Base-by-base conservation (phyloP, 352 stramenopile species). In the Globisporangium heterothallicum region DNA sequence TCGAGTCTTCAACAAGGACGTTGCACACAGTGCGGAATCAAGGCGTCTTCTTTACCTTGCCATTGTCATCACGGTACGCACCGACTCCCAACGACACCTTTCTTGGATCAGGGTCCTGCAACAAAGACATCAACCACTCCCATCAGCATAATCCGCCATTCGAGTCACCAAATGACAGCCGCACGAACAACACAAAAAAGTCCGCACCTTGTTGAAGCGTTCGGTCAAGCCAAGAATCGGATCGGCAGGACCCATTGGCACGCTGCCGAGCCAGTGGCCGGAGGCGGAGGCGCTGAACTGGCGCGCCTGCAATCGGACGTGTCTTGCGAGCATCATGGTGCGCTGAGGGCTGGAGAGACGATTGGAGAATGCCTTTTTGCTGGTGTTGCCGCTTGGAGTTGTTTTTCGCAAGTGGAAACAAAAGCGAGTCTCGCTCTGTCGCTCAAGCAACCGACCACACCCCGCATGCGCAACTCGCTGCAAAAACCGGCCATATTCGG, bases 61-160 rank as follows among this genome's bases (percentile, higher is more conserved):
- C 81, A 42, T 93, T 77, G 59, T 97, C 88, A 59, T 97, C 92
- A 61, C 97, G 87, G 78, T 99, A 99, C 6, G 97, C 97, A 56
- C 97, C 97, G n/a, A 99, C 97, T 45, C 97, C 97, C 22, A 99
- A 72, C 80, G 90, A 96, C 5, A 99, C 89, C 76, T 99, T 99
- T 44, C 83, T 64, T 47, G 89, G 38, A 66, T 98, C 91, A 27
- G 83, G 78, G 74, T 98, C 96, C 70, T 96, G 74, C 40, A 81
- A 68, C 56, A 50, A 13, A 7, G 12, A 49, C 19, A 34, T 25
- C 3, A 35, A 16, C 8, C 10, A 41, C 21, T 18, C 14, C 29
- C 30, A 43, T 2, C 12, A n/a, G n/a, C n/a, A n/a, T n/a, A n/a
- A n/a, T n/a, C n/a, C n/a, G n/a, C n/a, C n/a, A n/a, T n/a, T n/a